Percentiles rank a stretch among this genome's conserved stretches.
These are phyloP conservation scores for Coemansia sp. DNA, from an alignment of 192 early-diverging fungal species.

Conservation along the genomic window DNA sequence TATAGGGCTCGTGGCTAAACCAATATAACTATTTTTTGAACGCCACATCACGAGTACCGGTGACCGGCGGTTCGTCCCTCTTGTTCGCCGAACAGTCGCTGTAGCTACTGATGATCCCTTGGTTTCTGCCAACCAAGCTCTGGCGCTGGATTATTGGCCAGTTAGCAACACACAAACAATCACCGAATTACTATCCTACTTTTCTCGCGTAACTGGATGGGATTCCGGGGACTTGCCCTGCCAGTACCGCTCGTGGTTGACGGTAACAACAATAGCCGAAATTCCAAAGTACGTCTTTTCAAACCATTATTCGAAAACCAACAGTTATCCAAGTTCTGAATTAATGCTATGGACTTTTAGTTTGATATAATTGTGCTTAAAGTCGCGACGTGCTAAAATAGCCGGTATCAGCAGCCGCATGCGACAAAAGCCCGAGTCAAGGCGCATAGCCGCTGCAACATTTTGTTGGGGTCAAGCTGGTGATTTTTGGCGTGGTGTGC, in stretches of 20 bases:
- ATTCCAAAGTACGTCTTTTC: conserved; percentile 3
- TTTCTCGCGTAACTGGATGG: conserved; percentile 5
- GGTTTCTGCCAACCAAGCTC: neutral
- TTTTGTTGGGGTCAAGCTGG: neutral
- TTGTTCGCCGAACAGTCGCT: neutral
- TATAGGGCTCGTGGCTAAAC: conserved; percentile 5
- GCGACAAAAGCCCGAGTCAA: neutral
- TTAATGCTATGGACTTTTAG: too few relatives aligned
- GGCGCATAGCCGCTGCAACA: neutral
- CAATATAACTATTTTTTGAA: conserved; percentile 35
- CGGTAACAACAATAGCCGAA: conserved; percentile 10
- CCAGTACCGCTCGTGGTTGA: neutral
- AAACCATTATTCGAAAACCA: neutral
- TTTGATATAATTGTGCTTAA: neutral
- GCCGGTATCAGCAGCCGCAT: neutral
- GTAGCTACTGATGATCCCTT: neutral
- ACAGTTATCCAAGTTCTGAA: too few relatives aligned
- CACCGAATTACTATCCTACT: neutral
- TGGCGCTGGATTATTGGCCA: neutral
- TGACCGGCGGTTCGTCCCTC: neutral
- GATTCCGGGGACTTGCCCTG: neutral
- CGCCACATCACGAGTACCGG: neutral
- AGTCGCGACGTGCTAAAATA: neutral
- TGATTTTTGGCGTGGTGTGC: neutral
- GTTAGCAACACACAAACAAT: neutral